Evolutionary conservation across 371 early-diverging fungal species (phyloP).

Genomic region (Mucor racemosus): DNA sequence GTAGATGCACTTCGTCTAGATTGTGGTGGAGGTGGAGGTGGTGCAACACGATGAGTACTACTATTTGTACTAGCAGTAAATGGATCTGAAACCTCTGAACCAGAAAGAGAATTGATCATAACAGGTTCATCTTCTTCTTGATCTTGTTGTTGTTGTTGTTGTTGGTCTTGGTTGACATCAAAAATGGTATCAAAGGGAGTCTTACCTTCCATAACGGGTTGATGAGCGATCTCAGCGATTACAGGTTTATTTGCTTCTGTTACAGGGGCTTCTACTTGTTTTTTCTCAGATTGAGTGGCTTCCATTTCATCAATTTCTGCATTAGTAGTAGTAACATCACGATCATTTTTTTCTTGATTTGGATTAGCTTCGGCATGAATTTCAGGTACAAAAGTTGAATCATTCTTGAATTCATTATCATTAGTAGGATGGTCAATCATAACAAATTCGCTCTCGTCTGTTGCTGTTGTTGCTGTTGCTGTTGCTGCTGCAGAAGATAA

Average conservation of each 20-base stretch:
- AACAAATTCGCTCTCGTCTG: conserved; percentile 29
- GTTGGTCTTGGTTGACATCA: conserved; percentile 3
- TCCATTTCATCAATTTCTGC: neutral
- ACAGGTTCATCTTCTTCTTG: conserved; percentile 26
- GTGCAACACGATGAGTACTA: conserved; percentile 16
- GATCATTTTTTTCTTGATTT: neutral
- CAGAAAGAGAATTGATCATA: conserved; percentile 18
- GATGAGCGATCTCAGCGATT: conserved; percentile 5
- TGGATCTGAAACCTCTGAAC: conserved; percentile 13
- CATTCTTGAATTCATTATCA: neutral
- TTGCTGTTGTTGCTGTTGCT: conserved; percentile 1
- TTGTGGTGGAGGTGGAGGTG: conserved; percentile 27
- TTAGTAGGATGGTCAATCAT: conserved; percentile 30
- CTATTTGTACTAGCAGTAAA: conserved; percentile 14
- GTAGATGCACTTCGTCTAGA: conserved; percentile 10
- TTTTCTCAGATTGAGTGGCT: neutral
- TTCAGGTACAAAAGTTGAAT: neutral
- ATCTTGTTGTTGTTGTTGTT: neutral
- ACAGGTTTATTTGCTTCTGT: conserved; percentile 8
- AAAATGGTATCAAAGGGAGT: conserved; percentile 21
- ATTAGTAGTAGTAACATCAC: neutral
- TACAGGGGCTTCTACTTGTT: conserved; percentile 2
- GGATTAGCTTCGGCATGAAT: neutral
- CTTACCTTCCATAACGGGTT: neutral
- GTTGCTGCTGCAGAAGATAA: neutral